Base-by-base conservation (phyloP, 2,329 filamentous ascomycete genomes). In the Fusarium dlaminii region DNA sequence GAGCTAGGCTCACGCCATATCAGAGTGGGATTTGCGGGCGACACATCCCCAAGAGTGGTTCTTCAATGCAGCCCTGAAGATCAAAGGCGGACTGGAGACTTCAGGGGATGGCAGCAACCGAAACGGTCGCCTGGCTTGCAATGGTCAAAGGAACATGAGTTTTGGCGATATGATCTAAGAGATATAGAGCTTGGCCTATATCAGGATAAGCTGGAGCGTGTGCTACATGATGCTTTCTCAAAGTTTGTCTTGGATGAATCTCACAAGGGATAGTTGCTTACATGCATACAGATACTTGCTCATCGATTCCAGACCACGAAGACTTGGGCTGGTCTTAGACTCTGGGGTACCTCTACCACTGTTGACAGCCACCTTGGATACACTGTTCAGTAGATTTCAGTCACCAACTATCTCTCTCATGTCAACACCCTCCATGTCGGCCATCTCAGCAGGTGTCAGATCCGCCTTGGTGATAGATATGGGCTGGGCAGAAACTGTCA, bases 381-480 rank as follows among this genome's bases (percentile, higher is more conserved):
- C 93, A 1, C 82, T 98, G 3, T 98, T 99, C 81, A 89, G 88
- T 67, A 91, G 90, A 52, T 96, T 96, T 81, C 93, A 95, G 74
- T 89, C 93, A 22, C 93, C 95, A 1, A 92, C 90, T 29, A 89
- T 98, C 72, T 95, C 94, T 6, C 87, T 99, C 46, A 85, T 98
- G 78, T 94, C 95, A 3, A 89, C 90, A 1, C 90, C 96, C 1
- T 88, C 94, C 27, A 92, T 96, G 82, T 87, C 91, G 4, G 87
- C 92, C 12, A 89, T 95, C 7, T 93, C 92, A 13, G 95, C 95
- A 11, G 96, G 96, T 2, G 85, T 97, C 45, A 91, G 96, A 20
- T 94, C 94, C n/a, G 94, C 92, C 2, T 82, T 99, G 46, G 90
- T 98, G 1, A 87, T 99, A 42, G 95, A 99, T 79, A 88, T 99